Evolutionary conservation across 805 yeast species (phyloP), one percentile per base, ranked within the genome.

Genomic region (Schwanniomyces pseudopolymorphus): DNA sequence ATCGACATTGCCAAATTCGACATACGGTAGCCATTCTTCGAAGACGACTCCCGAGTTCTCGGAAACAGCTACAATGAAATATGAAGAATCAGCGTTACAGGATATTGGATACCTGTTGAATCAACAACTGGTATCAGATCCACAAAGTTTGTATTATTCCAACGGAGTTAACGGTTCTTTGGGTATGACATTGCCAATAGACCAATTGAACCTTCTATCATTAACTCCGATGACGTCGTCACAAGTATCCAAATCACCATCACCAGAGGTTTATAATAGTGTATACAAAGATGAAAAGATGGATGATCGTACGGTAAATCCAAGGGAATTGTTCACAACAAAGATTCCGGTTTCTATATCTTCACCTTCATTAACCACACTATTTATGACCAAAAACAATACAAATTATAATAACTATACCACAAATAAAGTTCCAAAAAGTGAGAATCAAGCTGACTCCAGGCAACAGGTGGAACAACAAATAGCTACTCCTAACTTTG

Each of bases 231-330:
- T 42, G 48, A 25, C 33, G 38, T 31, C 46, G 14, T 14, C 43
- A 4, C 51, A 44, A 35, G 37, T 27, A 8, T 52, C 51, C 44
- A 49, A 48, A 21, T 54, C 54, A 44, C 60, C 60, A 19, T 48
- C 56, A 26, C 60, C 61, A 13, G 51, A 48, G 20, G 37, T 40
- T 20, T 46, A 37, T 20, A 27, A 33, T 13, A 36, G 42, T 19
- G 20, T 39, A 13, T 40, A 42, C 39, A 43, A 45, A 17, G 44
- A 20, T 13, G 46, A 33, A 17, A 35, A 33, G 20, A 19, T 27
- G 24, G 60, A 57, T 40, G 60, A 59, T 33, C 50, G 60, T 36
- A 68, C 73, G 10, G 61, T 68, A 38, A 66, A 67, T 47, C 74
- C 74, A 3, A 54, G 59, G 33, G 64, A 67, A 45, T 50, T 67